Conservation (phyloP, 108 stramenopile species). For the Aurantiochytrium sp. region DNA sequence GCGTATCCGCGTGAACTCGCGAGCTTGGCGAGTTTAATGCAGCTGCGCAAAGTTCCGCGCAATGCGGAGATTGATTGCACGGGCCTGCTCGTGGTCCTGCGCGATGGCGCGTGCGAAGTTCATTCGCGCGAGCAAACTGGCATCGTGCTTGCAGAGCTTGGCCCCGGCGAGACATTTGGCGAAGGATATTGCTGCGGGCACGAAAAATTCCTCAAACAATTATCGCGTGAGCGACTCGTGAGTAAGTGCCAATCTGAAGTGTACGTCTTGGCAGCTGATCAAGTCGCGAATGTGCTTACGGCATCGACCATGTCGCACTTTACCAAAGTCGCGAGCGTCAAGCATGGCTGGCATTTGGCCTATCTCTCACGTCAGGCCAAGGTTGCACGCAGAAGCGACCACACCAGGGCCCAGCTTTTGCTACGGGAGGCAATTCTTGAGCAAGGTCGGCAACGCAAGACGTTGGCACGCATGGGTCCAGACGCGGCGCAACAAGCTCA, state of each 20-base stretch:
- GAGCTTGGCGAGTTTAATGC: neutral
- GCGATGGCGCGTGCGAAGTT: neutral
- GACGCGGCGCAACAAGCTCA: neutral
- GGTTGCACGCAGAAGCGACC: neutral
- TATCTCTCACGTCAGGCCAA: neutral
- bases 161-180: neutral
- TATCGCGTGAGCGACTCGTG: neutral
- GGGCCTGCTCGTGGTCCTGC: neutral
- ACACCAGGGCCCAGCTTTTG: neutral
- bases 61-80: neutral
- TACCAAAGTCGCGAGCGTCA: neutral
- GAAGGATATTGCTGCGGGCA: neutral
- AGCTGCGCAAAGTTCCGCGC: neutral
- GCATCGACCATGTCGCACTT: neutral
- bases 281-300: neutral
- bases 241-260: neutral
- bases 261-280: neutral
- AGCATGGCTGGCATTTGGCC: neutral
- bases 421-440: neutral
- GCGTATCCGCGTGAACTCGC: neutral
- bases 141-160: neutral
- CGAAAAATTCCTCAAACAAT: neutral
- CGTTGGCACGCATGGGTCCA: neutral
- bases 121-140: neutral
- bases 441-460: neutral